A percentile compares a stretch with the other conserved stretches of the same genome.
Conservation (phyloP, 179 eudicot genomes). For the Sideroxylon spinosum region DNA sequence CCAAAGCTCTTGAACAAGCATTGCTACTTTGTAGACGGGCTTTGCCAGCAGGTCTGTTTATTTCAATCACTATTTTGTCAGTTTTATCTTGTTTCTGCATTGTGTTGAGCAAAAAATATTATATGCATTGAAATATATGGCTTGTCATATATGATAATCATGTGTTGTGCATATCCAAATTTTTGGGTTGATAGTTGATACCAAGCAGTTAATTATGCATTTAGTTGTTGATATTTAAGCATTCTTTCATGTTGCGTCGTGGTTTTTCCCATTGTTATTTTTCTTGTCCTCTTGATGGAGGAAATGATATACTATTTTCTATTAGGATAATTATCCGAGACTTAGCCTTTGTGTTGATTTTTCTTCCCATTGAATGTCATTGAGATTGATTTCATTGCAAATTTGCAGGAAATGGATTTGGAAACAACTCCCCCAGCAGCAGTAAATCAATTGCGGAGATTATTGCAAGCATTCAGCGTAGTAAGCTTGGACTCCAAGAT, state of each 20-base stretch:
- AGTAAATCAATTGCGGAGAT: slow-evolving; percentile 73
- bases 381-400: slow-evolving; percentile 9
- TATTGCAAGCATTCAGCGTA: slow-evolving; percentile 69
- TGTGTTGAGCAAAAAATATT: neutral
- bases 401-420: slow-evolving; percentile 53
- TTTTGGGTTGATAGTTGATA: neutral
- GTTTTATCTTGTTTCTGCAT: neutral
- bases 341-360: neutral
- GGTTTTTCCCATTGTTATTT: too few relatives aligned
- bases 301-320: neutral
- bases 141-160: neutral
- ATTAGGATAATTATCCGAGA: neutral
- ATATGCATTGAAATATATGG: neutral
- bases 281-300: neutral
- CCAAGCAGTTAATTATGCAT: neutral
- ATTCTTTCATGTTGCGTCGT: neutral
- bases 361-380: neutral
- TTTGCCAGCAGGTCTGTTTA: slow-evolving; percentile 66
- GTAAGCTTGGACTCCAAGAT: slow-evolving; percentile 80
- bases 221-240: neutral
- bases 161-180: neutral
- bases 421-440: slow-evolving; percentile 49
- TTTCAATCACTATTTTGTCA: neutral
- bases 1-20: slow-evolving; percentile 88
- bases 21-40: slow-evolving; percentile 70